Conservation (phyloP, 768 basidiomycete genomes). For the Coprinellus micaceus region DNA sequence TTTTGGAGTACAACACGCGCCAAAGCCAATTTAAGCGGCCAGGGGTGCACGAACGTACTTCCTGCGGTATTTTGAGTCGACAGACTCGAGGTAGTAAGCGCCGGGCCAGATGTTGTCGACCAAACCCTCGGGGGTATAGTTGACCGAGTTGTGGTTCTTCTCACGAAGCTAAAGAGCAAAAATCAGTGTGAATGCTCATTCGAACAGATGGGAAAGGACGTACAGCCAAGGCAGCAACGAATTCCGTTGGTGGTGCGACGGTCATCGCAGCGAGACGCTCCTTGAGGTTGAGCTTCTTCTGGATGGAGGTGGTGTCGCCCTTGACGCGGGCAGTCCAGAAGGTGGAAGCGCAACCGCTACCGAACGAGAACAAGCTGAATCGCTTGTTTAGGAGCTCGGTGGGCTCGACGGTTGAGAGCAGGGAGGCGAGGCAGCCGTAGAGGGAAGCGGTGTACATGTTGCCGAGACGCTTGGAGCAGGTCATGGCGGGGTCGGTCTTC, state of each 20-base stretch:
- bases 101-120: conserved; percentile 94
- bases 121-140: conserved; percentile 82
- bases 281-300: conserved; percentile 76
- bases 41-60: conserved; percentile 64
- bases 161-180: conserved; percentile 73
- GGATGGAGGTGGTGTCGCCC: conserved; percentile 83
- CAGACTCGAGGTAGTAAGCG: conserved; percentile 85
- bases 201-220: conserved; percentile 21
- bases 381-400: conserved; percentile 75
- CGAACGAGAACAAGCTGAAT: conserved; percentile 93
- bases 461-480: conserved; percentile 85
- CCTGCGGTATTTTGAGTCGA: conserved; percentile 89
- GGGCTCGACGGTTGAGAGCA: conserved; percentile 72
- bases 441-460: conserved; percentile 99
- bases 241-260: conserved; percentile 89
- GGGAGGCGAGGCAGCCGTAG: conserved; percentile 89
- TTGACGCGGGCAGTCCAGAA: conserved; percentile 88
- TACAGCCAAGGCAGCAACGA: conserved; percentile 78
- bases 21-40: conserved; percentile 22
- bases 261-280: conserved; percentile 79
- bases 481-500: conserved; percentile 79
- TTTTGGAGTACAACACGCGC: conserved; percentile 7
- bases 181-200: conserved; percentile 9
- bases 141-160: conserved; percentile 88
- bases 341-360: conserved; percentile 89